Evolutionary conservation across 192 early-diverging fungal genomes (phyloP).

Genomic region (Umbelopsis ramanniana): DNA sequence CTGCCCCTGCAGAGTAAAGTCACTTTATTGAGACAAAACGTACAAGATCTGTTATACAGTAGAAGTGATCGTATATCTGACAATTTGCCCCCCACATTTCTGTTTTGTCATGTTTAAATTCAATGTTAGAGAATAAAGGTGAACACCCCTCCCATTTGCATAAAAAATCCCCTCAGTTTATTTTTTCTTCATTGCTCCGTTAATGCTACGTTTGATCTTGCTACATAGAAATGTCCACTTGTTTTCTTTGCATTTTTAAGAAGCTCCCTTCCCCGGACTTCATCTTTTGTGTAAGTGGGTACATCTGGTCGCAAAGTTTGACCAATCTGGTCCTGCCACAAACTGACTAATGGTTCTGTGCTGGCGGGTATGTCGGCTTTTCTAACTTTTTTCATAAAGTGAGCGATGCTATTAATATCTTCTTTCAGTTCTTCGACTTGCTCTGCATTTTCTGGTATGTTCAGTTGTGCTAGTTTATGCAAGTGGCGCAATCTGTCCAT

Average conservation of each 20-base stretch:
- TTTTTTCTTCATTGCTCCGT: background rate
- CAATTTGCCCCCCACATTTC: constrained; percentile 10
- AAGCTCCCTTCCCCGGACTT: constrained; percentile 13
- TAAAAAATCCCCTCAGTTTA: too few relatives aligned
- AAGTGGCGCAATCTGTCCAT: constrained; percentile 32
- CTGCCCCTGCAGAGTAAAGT: constrained; percentile 13
- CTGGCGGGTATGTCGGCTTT: constrained; percentile 21
- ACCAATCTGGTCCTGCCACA: constrained; percentile 30
- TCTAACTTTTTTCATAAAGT: constrained; percentile 37
- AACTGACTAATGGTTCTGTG: constrained; percentile 31
- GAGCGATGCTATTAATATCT: constrained; percentile 39
- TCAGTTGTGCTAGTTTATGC: constrained; percentile 28
- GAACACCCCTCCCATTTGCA: constrained; percentile 3
- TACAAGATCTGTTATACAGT: background rate
- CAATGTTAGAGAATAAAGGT: constrained; percentile 18
- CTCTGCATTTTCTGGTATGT: background rate
- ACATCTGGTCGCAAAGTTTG: constrained; percentile 21
- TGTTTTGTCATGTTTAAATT: constrained; percentile 6
- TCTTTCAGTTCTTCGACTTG: constrained; percentile 20
- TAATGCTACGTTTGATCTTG: background rate
- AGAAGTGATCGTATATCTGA: background rate
- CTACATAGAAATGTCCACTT: constrained; percentile 37
- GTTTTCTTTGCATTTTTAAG: constrained; percentile 27
- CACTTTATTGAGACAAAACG: background rate
- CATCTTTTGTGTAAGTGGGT: constrained; percentile 4